phyloP scores from a whole-genome alignment of 2,329 filamentous ascomycete species.

The Verticillium tricorpus region DNA sequence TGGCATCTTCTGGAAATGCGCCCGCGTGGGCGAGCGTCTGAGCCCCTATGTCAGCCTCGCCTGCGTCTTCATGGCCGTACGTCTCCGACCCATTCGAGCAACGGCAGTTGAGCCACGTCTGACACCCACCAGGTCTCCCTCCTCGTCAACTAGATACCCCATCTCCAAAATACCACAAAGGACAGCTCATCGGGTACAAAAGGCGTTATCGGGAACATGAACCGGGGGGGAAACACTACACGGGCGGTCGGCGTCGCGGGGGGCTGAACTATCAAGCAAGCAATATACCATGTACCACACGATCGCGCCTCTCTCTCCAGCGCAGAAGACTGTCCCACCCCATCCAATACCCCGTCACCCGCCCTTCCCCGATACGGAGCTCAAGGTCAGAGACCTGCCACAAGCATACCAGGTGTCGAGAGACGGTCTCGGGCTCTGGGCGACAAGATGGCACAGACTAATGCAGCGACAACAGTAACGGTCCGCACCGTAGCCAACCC shows the following conservation, averaged over 20 bases:
- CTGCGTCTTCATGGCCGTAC: constrained; percentile 89
- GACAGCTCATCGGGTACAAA: neutral
- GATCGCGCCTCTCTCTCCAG: too few relatives aligned
- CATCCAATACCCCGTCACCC: neutral
- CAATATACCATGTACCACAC: neutral
- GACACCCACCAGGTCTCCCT: constrained; percentile 6
- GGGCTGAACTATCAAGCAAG: neutral
- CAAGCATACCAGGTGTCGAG: too few relatives aligned
- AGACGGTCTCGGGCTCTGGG: too few relatives aligned
- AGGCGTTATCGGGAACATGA: neutral
- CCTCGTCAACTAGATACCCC: constrained; percentile 3
- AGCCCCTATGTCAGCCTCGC: constrained; percentile 95
- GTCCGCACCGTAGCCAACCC: too few relatives aligned
- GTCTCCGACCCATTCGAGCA: constrained; percentile 18
- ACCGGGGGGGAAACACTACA: neutral
- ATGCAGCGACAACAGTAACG: too few relatives aligned
- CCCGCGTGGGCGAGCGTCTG: constrained; percentile 84
- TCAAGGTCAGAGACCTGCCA: too few relatives aligned
- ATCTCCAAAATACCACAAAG: neutral
- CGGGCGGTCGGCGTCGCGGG: neutral
- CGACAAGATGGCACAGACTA: too few relatives aligned
- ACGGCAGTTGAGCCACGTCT: neutral
- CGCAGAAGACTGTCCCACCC: too few relatives aligned
- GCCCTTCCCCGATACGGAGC: too few relatives aligned
- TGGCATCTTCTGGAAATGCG: constrained; percentile 94